Conservation (phyloP, 2,329 filamentous ascomycete species). For the Plectosphaerella plurivora region DNA sequence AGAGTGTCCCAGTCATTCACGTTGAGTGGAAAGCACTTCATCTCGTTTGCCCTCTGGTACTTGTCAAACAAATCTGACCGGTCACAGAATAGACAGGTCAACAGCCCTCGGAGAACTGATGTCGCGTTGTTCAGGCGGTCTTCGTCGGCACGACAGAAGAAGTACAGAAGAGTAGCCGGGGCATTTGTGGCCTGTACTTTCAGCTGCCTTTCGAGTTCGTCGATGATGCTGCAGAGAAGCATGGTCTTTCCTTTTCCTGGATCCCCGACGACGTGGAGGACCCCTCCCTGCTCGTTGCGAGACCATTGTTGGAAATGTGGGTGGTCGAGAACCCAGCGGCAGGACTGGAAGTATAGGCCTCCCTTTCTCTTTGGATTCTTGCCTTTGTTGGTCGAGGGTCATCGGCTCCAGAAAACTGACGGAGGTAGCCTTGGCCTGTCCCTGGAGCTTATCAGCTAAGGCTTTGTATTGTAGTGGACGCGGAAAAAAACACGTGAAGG, state of each 20-base stretch:
- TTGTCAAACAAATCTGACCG: background rate
- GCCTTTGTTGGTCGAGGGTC: background rate
- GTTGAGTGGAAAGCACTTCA: background rate
- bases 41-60: background rate
- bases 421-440: too few species aligned
- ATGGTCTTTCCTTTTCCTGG: conserved; percentile 32
- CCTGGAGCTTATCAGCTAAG: too few species aligned
- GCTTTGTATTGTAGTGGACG: too few species aligned
- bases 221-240: conserved; percentile 21
- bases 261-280: conserved; percentile 28
- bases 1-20: background rate
- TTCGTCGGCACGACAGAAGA: conserved; percentile 33
- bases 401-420: conserved; percentile 10
- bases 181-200: background rate
- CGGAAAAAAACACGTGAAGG: background rate
- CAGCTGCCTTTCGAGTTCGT: conserved; percentile 15
- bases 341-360: conserved; percentile 20
- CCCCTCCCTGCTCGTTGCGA: conserved; percentile 10
- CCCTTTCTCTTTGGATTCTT: conserved; percentile 17
- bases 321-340: conserved; percentile 26
- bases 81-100: background rate
- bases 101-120: background rate
- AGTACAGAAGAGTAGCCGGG: conserved; percentile 15
- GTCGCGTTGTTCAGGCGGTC: background rate
- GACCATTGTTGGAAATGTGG: conserved; percentile 20